Evolutionary conservation across 495 filamentous ascomycete genomes (phyloP).

Genomic region (Penicillium simplicissimum): DNA sequence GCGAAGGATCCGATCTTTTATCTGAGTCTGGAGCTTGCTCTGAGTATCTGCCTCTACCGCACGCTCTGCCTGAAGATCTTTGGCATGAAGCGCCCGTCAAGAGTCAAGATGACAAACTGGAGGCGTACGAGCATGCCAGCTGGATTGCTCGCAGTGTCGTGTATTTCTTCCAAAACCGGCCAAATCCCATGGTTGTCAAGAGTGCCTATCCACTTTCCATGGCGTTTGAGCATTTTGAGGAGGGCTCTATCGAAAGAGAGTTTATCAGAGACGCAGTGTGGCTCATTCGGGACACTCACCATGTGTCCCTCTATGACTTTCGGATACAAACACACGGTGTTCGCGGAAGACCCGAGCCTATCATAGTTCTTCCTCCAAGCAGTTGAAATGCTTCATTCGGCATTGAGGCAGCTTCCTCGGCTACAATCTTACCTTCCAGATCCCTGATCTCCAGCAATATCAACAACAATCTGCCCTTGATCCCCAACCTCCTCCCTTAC

Average conservation of each 20-base stretch:
- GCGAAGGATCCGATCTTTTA: background rate
- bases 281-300: background rate
- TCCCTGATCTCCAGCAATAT: constrained; percentile 3
- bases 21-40: background rate
- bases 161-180: background rate
- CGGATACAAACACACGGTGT: background rate
- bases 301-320: background rate
- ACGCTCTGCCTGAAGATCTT: background rate
- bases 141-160: background rate
- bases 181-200: background rate
- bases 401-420: too few species aligned
- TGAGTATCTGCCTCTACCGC: background rate
- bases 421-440: background rate
- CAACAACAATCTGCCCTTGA: constrained; percentile 33
- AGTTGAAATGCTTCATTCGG: background rate
- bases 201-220: background rate
- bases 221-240: background rate
- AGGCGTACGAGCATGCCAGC: background rate
- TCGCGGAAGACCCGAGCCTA: too few species aligned
- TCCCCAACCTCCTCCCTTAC: constrained; percentile 20
- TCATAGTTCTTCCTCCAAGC: too few species aligned
- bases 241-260: background rate
- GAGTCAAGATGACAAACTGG: background rate
- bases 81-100: background rate
- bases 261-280: background rate